phyloP scores from a whole-genome alignment of 75 land plant species.

The Selaginella tamariscina region DNA sequence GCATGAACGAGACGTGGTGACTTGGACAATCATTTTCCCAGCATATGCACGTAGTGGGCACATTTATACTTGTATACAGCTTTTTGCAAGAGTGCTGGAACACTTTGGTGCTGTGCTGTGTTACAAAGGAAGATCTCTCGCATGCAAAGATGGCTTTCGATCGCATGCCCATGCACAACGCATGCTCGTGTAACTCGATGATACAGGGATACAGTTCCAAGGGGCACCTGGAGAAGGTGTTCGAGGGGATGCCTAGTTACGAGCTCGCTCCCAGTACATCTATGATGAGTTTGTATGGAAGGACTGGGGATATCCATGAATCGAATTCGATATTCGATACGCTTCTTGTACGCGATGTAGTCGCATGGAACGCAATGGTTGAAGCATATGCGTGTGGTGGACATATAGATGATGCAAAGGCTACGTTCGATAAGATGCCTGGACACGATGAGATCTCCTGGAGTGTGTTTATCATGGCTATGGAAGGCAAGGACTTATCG shows the following conservation, averaged over 20 bases:
- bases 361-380: not conserved
- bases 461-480: not conserved
- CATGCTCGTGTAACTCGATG: not conserved
- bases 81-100: not conserved
- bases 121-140: not conserved
- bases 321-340: not conserved
- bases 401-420: not conserved
- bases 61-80: too few relatives aligned
- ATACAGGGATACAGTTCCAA: not conserved
- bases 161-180: not conserved
- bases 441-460: not conserved
- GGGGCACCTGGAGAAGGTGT: not conserved
- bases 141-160: not conserved
- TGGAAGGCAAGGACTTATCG: not conserved
- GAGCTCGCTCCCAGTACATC: not conserved
- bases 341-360: not conserved
- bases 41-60: not conserved
- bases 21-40: not conserved
- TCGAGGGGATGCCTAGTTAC: not conserved
- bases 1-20: not conserved
- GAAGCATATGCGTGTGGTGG: not conserved
- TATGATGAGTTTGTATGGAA: not conserved
- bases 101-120: not conserved
- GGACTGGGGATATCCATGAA: not conserved
- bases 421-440: not conserved